A percentile compares a stretch with the other conserved stretches of the same genome.
Evolutionary conservation across 2,329 filamentous ascomycete genomes (phyloP).

Genomic region (Neodidymelliopsis sp.): DNA sequence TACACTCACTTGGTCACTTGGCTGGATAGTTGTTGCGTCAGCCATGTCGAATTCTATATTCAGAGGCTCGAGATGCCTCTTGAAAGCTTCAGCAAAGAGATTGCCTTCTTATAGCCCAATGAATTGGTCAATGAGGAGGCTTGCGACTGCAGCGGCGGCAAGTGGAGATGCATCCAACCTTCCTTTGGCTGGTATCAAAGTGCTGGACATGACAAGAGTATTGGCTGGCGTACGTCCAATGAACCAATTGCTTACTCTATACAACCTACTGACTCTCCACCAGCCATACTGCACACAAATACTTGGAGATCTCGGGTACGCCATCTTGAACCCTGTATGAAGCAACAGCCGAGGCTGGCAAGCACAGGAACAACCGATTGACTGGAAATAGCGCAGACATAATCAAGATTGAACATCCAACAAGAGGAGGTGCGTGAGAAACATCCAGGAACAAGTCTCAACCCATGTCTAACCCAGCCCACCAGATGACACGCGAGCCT

Average conservation of each 20-base stretch:
- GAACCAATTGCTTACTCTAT: too few relatives aligned
- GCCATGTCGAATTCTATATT: conserved; percentile 24
- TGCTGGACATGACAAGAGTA: conserved; percentile 96
- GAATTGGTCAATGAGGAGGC: conserved; percentile 38
- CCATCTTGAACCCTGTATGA: conserved; percentile 36
- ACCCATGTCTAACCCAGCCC: not conserved
- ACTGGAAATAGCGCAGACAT: conserved; percentile 76
- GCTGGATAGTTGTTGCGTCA: conserved; percentile 3
- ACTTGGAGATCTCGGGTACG: conserved; percentile 91
- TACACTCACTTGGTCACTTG: conserved; percentile 2
- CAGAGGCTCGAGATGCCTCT: conserved; percentile 24
- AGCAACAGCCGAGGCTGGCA: conserved; percentile 45
- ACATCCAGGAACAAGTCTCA: too few relatives aligned
- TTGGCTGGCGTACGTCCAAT: conserved; percentile 79
- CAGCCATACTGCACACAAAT: conserved; percentile 98
- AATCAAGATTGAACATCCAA: conserved; percentile 96
- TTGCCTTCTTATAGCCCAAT: conserved; percentile 8
- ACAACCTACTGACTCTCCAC: conserved; percentile 23
- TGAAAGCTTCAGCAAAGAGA: conserved; percentile 10
- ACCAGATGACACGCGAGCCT: conserved; percentile 92
- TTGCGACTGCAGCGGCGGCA: conserved; percentile 53
- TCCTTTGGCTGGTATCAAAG: conserved; percentile 84
- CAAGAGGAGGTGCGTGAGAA: conserved; percentile 38
- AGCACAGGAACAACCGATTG: conserved; percentile 20
- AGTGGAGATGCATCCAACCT: conserved; percentile 57